Conservation (phyloP, 1,139 yeast species). For the Magnusiomyces suaveolens region DNA sequence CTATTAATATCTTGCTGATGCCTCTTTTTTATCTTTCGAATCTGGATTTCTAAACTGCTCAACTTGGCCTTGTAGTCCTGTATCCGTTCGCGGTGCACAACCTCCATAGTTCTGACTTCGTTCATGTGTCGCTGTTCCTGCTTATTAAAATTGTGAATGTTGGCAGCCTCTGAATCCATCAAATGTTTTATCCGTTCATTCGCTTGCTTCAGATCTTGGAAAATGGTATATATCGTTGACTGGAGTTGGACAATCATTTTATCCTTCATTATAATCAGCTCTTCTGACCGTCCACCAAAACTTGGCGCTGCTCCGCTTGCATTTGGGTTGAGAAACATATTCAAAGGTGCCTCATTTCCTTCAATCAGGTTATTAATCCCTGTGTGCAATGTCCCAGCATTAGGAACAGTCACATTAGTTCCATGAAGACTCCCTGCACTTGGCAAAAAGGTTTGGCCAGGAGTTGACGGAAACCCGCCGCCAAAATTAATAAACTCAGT, state of each 20-base stretch:
- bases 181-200: not conserved
- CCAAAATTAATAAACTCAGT: constrained; percentile 3
- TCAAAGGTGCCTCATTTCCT: not conserved
- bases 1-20: constrained; percentile 1
- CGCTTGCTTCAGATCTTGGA: constrained; percentile 1
- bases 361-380: not conserved
- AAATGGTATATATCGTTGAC: constrained; percentile 1
- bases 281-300: not conserved
- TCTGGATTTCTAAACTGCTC: not conserved
- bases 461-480: not conserved
- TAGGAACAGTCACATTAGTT: not conserved
- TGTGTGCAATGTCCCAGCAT: not conserved
- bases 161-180: not conserved
- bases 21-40: not conserved
- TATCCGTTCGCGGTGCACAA: constrained; percentile 1
- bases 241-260: constrained; percentile 4
- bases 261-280: constrained; percentile 3
- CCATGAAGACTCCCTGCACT: not conserved
- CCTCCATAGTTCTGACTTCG: constrained; percentile 4
- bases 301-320: not conserved
- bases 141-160: not conserved
- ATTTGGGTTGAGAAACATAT: not conserved
- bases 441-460: not conserved
- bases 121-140: constrained; percentile 2
- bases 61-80: not conserved